A percentile compares a stretch with the other conserved stretches of the same genome.
Conservation (phyloP, 495 filamentous ascomycete genomes). For the Xylaria grammica region DNA sequence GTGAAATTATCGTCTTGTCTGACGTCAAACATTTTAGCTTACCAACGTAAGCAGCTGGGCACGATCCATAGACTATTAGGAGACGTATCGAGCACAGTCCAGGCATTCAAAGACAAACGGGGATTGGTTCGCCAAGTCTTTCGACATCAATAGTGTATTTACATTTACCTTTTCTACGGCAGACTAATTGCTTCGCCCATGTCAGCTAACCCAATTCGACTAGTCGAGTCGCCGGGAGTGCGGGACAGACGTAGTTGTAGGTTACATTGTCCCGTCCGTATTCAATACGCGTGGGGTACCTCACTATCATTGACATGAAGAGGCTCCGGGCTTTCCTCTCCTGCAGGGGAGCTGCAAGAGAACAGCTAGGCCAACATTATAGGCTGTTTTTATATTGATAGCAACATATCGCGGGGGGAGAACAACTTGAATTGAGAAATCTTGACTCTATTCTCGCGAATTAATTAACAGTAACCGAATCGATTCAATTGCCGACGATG, state of each 20-base stretch:
- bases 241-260: constrained; percentile 6
- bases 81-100: not conserved
- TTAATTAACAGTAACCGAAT: no score
- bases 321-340: no score
- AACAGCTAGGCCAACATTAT: no score
- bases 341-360: no score
- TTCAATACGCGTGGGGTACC: not conserved
- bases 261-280: no score
- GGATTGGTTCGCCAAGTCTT: not conserved
- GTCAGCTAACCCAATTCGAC: no score
- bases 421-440: not conserved
- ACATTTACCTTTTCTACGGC: not conserved
- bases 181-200: not conserved
- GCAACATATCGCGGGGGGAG: not conserved
- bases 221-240: no score
- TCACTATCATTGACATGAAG: not conserved
- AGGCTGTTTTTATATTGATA: not conserved
- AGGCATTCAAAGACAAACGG: no score
- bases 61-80: not conserved
- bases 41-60: not conserved
- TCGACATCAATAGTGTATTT: not conserved
- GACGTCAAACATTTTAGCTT: not conserved
- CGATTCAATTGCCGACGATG: not conserved
- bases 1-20: not conserved
- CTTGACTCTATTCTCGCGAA: not conserved